A percentile compares a stretch with the other conserved stretches of the same genome.
phyloP scores from a whole-genome alignment of 345 rosid species.

The Anacardium occidentale region DNA sequence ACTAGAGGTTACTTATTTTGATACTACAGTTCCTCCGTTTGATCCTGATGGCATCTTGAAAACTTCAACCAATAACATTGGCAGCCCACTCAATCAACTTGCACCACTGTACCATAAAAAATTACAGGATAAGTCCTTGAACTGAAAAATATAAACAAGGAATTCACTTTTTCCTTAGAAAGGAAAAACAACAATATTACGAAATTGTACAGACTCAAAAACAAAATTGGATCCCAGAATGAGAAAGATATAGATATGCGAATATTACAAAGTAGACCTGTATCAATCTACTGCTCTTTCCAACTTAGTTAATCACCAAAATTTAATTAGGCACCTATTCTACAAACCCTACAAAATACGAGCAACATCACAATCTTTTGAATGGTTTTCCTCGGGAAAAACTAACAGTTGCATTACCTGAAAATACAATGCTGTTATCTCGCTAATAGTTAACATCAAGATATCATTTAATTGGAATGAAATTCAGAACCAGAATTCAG shows the following conservation, averaged over 20 bases:
- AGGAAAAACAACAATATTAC: not conserved
- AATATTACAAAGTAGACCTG: not conserved
- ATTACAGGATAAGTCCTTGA: not conserved
- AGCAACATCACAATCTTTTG: not conserved
- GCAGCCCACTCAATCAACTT: not conserved
- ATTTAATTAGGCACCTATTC: not conserved
- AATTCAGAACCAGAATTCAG: not conserved
- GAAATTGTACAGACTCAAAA: not conserved
- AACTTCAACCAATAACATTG: not conserved
- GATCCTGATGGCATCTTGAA: not conserved
- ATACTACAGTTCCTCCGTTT: not conserved
- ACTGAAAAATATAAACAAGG: not conserved
- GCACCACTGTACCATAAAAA: constrained; percentile 1
- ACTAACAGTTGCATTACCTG: not conserved
- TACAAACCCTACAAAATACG: not conserved
- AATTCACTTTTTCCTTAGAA: too few relatives aligned
- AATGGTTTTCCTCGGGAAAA: not conserved
- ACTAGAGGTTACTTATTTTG: too few relatives aligned
- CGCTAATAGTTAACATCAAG: not conserved
- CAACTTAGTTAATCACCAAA: not conserved
- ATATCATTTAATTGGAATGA: not conserved
- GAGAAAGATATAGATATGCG: not conserved
- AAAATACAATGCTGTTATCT: too few relatives aligned
- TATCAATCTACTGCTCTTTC: not conserved
- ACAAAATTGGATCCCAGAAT: not conserved